phyloP scores from a whole-genome alignment of 2,329 filamentous ascomycete species.

The Monilinia vaccinii-corymbosi region DNA sequence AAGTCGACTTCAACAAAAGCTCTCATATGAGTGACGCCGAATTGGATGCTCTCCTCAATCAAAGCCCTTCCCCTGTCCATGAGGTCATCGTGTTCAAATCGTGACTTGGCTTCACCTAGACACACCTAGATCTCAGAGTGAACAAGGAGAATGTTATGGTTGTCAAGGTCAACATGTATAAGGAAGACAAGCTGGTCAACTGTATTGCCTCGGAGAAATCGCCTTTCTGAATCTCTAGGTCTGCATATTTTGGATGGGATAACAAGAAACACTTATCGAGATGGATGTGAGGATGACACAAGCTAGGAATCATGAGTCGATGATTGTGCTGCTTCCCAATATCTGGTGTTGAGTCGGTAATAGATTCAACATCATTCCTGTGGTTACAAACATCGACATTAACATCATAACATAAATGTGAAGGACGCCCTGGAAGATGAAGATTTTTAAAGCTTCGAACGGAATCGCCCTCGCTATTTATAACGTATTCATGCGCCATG shows the following conservation, averaged over 20 bases:
- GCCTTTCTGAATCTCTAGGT: conserved; percentile 50
- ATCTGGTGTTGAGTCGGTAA: conserved; percentile 16
- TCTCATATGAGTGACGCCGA: conserved; percentile 60
- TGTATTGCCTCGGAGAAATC: conserved; percentile 57
- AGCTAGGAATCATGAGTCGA: conserved; percentile 40
- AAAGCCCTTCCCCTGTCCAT: conserved; percentile 54
- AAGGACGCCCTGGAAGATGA: conserved; percentile 25
- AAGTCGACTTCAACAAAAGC: conserved; percentile 65
- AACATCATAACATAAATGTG: conserved; percentile 30
- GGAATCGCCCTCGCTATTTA: too few species aligned
- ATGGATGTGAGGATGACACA: conserved; percentile 67
- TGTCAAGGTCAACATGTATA: neutral
- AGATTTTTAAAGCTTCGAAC: conserved; percentile 19
- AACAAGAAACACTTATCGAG: conserved; percentile 59
- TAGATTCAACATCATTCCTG: conserved; percentile 23
- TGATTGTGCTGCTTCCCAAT: neutral
- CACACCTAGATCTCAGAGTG: neutral
- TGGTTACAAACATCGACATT: conserved; percentile 10
- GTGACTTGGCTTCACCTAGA: conserved; percentile 45
- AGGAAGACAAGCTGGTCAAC: conserved; percentile 34
- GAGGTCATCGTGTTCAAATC: conserved; percentile 55
- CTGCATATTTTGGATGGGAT: conserved; percentile 47
- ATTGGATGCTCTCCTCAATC: conserved; percentile 52
- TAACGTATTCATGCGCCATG: neutral
- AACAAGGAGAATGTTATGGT: neutral